Conservation (phyloP, 2,329 filamentous ascomycete genomes). For the Fusarium nelsonii region DNA sequence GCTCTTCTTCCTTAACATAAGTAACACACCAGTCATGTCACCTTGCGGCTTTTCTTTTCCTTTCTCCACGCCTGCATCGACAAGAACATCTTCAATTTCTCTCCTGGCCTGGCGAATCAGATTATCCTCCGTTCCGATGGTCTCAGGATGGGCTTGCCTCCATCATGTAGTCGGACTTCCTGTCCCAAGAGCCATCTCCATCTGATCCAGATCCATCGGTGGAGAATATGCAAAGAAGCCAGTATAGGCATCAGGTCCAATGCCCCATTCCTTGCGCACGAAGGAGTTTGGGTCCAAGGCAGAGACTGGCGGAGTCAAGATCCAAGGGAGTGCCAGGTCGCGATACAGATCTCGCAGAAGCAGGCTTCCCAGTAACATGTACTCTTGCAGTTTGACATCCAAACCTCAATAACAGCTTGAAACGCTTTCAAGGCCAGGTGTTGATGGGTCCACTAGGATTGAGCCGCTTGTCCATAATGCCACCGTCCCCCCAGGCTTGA, state of each 20-base stretch:
- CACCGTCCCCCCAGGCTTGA: too few relatives aligned
- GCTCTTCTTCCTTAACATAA: too few relatives aligned
- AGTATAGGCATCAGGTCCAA: not conserved
- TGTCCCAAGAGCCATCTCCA: slow-evolving; percentile 7
- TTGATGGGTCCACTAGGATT: too few relatives aligned
- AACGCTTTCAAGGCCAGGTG: too few relatives aligned
- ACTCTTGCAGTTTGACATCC: too few relatives aligned
- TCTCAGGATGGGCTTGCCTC: slow-evolving; percentile 3
- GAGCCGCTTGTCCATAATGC: too few relatives aligned
- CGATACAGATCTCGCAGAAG: too few relatives aligned
- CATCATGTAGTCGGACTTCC: not conserved
- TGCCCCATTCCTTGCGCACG: slow-evolving; percentile 5
- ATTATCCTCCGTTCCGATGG: not conserved
- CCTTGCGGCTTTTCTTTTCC: not conserved
- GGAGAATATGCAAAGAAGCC: not conserved
- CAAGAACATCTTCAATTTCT: not conserved
- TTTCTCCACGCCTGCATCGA: not conserved
- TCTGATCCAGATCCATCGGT: not conserved
- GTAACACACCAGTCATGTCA: not conserved
- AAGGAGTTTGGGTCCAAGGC: not conserved
- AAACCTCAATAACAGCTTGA: too few relatives aligned
- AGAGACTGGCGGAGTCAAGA: not conserved
- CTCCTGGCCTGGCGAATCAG: not conserved
- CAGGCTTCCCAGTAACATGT: too few relatives aligned
- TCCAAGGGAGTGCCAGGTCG: not conserved